A percentile compares a stretch with the other conserved stretches of the same genome.
These are phyloP conservation scores for Blastobotrys mokoenaii DNA, from an alignment of 805 yeast genomes.

Conservation along the genomic window DNA sequence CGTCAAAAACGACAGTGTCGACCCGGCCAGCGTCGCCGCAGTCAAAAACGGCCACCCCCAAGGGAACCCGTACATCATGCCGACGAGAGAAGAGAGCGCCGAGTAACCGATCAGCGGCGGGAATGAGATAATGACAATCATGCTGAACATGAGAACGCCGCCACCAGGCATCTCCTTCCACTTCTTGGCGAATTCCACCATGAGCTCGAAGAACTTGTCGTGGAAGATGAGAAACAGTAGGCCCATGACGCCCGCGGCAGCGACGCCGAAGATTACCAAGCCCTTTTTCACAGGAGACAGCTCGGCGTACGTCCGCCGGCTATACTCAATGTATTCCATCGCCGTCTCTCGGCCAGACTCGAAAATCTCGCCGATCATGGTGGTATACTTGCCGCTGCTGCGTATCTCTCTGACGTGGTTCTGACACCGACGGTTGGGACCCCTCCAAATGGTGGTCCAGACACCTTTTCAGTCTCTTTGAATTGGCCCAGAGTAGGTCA, in stretches of 20 bases:
- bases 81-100: constrained; percentile 54
- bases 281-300: constrained; percentile 10
- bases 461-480: too few species aligned
- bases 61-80: constrained; percentile 76
- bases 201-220: constrained; percentile 24
- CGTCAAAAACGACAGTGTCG: constrained; percentile 60
- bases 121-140: constrained; percentile 64
- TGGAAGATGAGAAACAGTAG: constrained; percentile 28
- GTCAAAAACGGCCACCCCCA: constrained; percentile 75
- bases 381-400: too few species aligned
- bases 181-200: constrained; percentile 24
- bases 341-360: not conserved
- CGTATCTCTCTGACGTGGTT: too few species aligned
- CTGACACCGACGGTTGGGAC: too few species aligned
- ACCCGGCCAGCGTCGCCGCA: constrained; percentile 60
- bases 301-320: constrained; percentile 2
- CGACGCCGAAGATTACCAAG: constrained; percentile 9
- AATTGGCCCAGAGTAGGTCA: too few species aligned
- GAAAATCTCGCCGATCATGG: too few species aligned
- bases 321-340: not conserved
- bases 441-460: too few species aligned
- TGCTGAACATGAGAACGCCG: constrained; percentile 35
- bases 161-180: constrained; percentile 29
- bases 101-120: constrained; percentile 89
- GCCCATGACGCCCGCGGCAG: constrained; percentile 7